Evolutionary conservation across 2,329 filamentous ascomycete genomes (phyloP).

Genomic region (Pyrenochaeta sp.): DNA sequence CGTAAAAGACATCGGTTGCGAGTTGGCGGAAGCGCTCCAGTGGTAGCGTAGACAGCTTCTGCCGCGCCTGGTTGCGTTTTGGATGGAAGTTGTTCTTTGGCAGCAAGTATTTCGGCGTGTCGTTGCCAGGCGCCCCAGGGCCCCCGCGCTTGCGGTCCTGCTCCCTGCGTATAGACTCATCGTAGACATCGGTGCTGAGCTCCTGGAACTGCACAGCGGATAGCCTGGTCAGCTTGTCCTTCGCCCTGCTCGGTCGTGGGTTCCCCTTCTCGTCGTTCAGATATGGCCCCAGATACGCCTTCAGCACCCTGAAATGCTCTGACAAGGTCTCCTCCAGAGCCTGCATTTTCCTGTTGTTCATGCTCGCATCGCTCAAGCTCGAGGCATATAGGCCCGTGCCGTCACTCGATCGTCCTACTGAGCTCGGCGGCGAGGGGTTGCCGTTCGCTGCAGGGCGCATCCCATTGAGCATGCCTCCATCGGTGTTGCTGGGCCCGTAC

Average conservation of each 20-base stretch:
- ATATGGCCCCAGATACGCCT: slow-evolving; percentile 74
- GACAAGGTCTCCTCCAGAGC: slow-evolving; percentile 74
- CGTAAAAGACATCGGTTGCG: slow-evolving; percentile 94
- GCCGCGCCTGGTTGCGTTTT: slow-evolving; percentile 96
- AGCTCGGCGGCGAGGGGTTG: slow-evolving; percentile 85
- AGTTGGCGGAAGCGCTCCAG: slow-evolving; percentile 88
- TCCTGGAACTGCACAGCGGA: slow-evolving; percentile 96
- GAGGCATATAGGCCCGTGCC: slow-evolving; percentile 72
- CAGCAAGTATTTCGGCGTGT: slow-evolving; percentile 69
- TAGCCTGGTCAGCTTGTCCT: slow-evolving; percentile 90
- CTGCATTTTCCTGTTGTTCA: slow-evolving; percentile 66
- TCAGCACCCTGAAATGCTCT: slow-evolving; percentile 84
- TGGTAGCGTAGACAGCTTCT: slow-evolving; percentile 90
- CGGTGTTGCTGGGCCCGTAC: slow-evolving; percentile 46
- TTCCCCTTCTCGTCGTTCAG: slow-evolving; percentile 78
- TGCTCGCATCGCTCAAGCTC: slow-evolving; percentile 61
- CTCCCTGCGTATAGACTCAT: slow-evolving; percentile 90
- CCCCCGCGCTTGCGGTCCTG: slow-evolving; percentile 61
- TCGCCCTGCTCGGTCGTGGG: slow-evolving; percentile 83
- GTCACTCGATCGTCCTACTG: slow-evolving; percentile 84
- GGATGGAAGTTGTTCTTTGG: slow-evolving; percentile 93
- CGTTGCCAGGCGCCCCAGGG: slow-evolving; percentile 57
- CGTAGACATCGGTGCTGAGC: slow-evolving; percentile 95
- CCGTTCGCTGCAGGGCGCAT: slow-evolving; percentile 54
- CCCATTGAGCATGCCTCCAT: slow-evolving; percentile 63